Evolutionary conservation across 1,139 yeast genomes (phyloP), one percentile per base, ranked within the genome.

Genomic region (Saccharomyces hybrid): DNA sequence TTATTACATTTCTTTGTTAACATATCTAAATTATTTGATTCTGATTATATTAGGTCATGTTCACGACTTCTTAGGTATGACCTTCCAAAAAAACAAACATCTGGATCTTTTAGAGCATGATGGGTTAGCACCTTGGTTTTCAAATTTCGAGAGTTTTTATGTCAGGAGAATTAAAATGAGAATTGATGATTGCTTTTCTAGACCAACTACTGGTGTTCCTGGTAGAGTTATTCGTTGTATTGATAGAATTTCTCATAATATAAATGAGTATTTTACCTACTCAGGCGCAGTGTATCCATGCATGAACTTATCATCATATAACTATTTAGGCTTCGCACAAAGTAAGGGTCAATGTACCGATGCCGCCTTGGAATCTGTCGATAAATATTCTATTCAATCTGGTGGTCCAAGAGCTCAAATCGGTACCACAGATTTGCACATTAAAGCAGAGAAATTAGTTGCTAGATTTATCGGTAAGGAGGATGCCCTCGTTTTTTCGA

Each of bases 191-290:
- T 90, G 97, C 71, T 93, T 93, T 72, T 89, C 95, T 4, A 83
- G 97, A 68, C 97, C 97, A 38, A 88, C 95, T 32, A 87, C 88
- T 57, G 98, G 98, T 46, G 99, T 93, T 32, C 99, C 99, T 0
- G 99, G 99, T 26, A 82, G 99, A 70, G 85, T 77, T 64, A 84
- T 93, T 64, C 81, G 84, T 55, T 84, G 96, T 64, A 83, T 85
- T 64, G 91, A 89, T 64, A 81, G 99, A 62, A 75, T 76, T 46
- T 78, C 91, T 14, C 75, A 77, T 47, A 85, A 85, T 59, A 79
- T 81, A 64, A 80, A 81, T 67, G 77, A 66, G 70, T 60, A 75
- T 75, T 60, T 88, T 68, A 76, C 80, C 46, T 88, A 85, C 66
- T 82, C 89, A 49, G 97, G 97, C 27, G 77, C 83, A 14, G 77